Percentiles rank a stretch among this genome's conserved stretches.
These are phyloP conservation scores for Jackrogersella multiformis DNA, from an alignment of 495 filamentous ascomycete genomes.

Conservation along the genomic window DNA sequence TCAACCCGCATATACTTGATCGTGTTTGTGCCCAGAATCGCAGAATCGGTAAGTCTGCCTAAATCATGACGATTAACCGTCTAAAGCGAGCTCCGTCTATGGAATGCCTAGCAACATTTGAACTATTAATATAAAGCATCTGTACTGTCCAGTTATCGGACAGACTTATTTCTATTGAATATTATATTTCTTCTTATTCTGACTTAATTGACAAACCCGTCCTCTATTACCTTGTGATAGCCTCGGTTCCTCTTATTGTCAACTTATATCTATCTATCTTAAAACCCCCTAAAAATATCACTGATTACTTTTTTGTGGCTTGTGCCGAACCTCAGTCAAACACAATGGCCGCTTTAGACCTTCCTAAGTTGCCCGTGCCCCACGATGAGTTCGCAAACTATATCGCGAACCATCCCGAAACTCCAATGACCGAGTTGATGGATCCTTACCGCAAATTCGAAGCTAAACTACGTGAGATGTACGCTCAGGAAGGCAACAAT, in stretches of 20 bases:
- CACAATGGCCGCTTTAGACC: conserved; percentile 48
- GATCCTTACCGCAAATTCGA: conserved; percentile 76
- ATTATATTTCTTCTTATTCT: neutral
- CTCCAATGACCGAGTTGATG: conserved; percentile 65
- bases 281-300: neutral
- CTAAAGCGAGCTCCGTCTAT: conserved; percentile 6
- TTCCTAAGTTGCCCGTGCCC: conserved; percentile 57
- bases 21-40: neutral
- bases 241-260: neutral
- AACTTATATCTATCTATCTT: neutral
- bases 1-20: neutral
- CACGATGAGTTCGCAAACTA: conserved; percentile 56
- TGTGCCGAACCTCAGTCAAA: neutral
- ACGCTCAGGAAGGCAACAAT: conserved; percentile 73
- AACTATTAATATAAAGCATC: conserved; percentile 23
- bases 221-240: neutral
- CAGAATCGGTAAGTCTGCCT: conserved; percentile 29
- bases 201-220: neutral
- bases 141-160: conserved; percentile 4
- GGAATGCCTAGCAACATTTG: neutral
- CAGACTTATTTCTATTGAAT: conserved; percentile 7
- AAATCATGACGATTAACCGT: conserved; percentile 5
- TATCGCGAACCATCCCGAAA: conserved; percentile 60
- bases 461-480: conserved; percentile 70
- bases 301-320: neutral